A percentile compares a stretch with the other conserved stretches of the same genome.
phyloP scores from a whole-genome alignment of 768 basidiomycete genomes.

The Neoboletus subvelutipes region DNA sequence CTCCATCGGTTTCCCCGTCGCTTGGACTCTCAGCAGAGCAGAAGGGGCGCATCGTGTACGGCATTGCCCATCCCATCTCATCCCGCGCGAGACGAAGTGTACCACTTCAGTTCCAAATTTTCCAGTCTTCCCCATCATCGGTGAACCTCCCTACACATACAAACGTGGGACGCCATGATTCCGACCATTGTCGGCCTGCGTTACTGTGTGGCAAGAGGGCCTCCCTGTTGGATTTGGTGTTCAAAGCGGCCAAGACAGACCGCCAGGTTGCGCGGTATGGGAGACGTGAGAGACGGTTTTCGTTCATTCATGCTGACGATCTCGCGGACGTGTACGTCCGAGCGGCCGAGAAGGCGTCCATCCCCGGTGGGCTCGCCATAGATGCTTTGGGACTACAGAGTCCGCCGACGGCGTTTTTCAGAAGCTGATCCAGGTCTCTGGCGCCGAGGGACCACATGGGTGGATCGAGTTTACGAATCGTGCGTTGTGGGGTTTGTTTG shows the following conservation, averaged over 20 bases:
- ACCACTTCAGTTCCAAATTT: too few relatives aligned
- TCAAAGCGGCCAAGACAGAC: constrained; percentile 20
- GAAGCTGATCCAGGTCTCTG: constrained; percentile 27
- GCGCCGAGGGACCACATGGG: constrained; percentile 25
- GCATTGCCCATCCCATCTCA: too few relatives aligned
- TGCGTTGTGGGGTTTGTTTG: constrained; percentile 9
- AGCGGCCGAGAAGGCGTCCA: constrained; percentile 32
- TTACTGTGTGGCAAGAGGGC: constrained; percentile 32
- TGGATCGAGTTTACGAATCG: constrained; percentile 22
- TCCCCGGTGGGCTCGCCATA: constrained; percentile 31
- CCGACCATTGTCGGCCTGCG: constrained; percentile 21
- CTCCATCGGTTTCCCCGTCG: too few relatives aligned
- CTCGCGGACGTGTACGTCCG: constrained; percentile 36
- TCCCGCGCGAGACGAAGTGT: too few relatives aligned
- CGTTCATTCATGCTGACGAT: constrained; percentile 35
- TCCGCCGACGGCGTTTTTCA: constrained; percentile 29
- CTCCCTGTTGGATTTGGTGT: constrained; percentile 23
- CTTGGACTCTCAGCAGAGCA: too few relatives aligned
- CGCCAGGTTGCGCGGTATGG: constrained; percentile 28
- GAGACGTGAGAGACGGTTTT: constrained; percentile 25
- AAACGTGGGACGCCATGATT: too few relatives aligned
- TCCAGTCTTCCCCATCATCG: too few relatives aligned
- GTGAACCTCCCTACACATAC: too few relatives aligned
- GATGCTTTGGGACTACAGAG: constrained; percentile 30
- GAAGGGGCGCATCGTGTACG: too few relatives aligned